Base-by-base conservation (phyloP, 2,329 filamentous ascomycete species). In the Aureobasidium zeae region DNA sequence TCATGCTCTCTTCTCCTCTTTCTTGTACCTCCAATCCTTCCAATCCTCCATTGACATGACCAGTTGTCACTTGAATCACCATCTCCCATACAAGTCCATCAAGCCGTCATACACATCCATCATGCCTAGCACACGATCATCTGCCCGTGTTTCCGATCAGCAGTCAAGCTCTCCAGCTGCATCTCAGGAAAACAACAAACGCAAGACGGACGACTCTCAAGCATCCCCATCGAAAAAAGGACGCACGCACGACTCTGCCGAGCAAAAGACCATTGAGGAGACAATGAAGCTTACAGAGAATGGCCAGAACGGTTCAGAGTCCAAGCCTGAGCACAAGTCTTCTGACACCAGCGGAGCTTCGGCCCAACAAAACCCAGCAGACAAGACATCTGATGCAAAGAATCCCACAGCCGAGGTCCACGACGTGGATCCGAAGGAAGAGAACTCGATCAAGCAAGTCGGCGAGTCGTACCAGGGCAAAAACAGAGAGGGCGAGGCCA, bases 181-280 rank as follows among this genome's bases (percentile, higher is more conserved):
- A n/a, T 43, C 48, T 28, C 37, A 41, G 32, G 36, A 39, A 12
- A 53, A 53, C 34, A 55, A 46, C 30, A 57, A 63, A 56, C 49
- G 55, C 50, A 53, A 59, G 47, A 48, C 60, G 17, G 61, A 66
- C 30, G 49, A 53, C 4, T 60, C 64, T 1, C 38, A 49, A 9
- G 37, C 29, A 9, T 49, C 45, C 12, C 60, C 64, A 17, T 51
- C 63, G 32, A 51, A 63, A 10, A 69, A 71, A 53, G 64, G 64
- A 17, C 56, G 59, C n/a, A 66, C 63, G 50, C n/a, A n/a, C n/a
- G 41, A 46, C 17, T 46, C 57, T 6, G 45, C 54, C 12, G 64
- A 65, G 47, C 73, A 77, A 53, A 67, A 67, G 51, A 73, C 70
- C 0, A 63, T 76, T 24, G 73, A 77, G 47, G 70, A 75, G 49